Conservation (phyloP, 2,329 filamentous ascomycete genomes). For the Pseudogymnoascus sp. region DNA sequence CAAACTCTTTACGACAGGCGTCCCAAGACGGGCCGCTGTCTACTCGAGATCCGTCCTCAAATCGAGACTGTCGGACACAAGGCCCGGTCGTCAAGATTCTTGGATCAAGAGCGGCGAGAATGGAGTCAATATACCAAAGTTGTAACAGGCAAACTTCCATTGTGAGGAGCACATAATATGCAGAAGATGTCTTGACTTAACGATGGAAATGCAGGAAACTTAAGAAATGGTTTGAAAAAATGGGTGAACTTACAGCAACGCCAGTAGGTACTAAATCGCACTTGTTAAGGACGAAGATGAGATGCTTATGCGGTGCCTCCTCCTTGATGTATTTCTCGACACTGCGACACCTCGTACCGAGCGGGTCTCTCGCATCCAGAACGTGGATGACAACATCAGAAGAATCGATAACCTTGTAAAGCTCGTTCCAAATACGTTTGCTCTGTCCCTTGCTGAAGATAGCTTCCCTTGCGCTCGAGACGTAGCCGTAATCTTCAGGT, state of each 20-base stretch:
- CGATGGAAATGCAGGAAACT: constrained; percentile 36
- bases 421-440: constrained; percentile 94
- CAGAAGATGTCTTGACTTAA: constrained; percentile 86
- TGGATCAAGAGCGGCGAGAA: constrained; percentile 56
- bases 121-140: constrained; percentile 88
- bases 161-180: constrained; percentile 48
- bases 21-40: constrained; percentile 84
- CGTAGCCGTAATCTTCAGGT: constrained; percentile 36
- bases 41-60: constrained; percentile 52
- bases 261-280: constrained; percentile 87
- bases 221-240: constrained; percentile 14
- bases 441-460: constrained; percentile 94
- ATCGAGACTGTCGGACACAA: neutral
- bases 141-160: constrained; percentile 96
- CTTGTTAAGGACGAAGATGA: constrained; percentile 86
- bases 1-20: constrained; percentile 58
- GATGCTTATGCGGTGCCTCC: constrained; percentile 92
- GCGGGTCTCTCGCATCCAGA: constrained; percentile 79
- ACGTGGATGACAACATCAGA: constrained; percentile 96
- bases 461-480: constrained; percentile 66
- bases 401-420: constrained; percentile 92
- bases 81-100: neutral
- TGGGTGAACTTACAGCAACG: constrained; percentile 77
- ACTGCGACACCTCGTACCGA: constrained; percentile 82
- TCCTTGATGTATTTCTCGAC: constrained; percentile 90